Conservation (phyloP, 1,284 basidiomycete species). For the Cerrena zonata region DNA sequence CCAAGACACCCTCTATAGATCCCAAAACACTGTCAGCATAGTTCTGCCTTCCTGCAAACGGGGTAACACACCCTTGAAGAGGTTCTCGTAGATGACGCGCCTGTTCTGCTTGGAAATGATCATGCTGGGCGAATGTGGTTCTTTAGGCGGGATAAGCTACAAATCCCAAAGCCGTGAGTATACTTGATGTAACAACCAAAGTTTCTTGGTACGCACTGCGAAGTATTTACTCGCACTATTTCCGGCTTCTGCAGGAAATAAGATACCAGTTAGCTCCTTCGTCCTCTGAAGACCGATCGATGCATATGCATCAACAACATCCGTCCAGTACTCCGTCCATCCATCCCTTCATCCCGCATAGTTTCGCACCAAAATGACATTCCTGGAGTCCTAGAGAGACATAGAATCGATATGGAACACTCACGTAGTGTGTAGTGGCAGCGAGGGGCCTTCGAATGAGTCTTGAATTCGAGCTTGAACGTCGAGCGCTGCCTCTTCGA, state of each 20-base stretch:
- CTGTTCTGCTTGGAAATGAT: constrained; percentile 81
- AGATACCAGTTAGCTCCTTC: constrained; percentile 17
- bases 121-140: constrained; percentile 60
- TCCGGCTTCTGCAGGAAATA: constrained; percentile 23
- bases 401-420: constrained; percentile 17
- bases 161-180: neutral
- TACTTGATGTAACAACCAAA: neutral
- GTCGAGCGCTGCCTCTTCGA: constrained; percentile 4
- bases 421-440: constrained; percentile 28
- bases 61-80: constrained; percentile 85
- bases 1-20: constrained; percentile 85
- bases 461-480: constrained; percentile 31
- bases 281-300: neutral
- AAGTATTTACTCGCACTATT: constrained; percentile 28
- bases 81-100: constrained; percentile 89
- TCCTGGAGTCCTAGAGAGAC: constrained; percentile 8
- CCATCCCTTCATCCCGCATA: constrained; percentile 21
- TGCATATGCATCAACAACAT: constrained; percentile 18
- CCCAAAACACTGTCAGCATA: neutral
- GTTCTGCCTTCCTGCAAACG: neutral
- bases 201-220: constrained; percentile 26
- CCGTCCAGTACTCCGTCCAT: constrained; percentile 20
- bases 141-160: constrained; percentile 35
- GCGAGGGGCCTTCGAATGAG: constrained; percentile 23
- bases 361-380: constrained; percentile 8